A percentile compares a stretch with the other conserved stretches of the same genome.
phyloP scores from a whole-genome alignment of 2,329 filamentous ascomycete species.

The Sarocladium brachiariae region DNA sequence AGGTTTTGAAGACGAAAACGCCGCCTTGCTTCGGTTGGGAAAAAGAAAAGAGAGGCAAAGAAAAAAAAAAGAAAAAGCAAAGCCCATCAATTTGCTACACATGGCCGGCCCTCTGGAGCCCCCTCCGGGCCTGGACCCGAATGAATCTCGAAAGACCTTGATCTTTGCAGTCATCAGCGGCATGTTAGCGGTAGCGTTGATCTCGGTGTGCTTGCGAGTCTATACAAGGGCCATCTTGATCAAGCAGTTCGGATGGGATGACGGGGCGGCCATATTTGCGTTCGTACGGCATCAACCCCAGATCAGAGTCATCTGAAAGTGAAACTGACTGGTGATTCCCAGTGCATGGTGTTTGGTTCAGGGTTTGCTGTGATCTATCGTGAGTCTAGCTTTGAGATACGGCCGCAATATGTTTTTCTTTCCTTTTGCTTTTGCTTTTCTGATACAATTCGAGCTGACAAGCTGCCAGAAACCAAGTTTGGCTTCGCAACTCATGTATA shows the following conservation, averaged over 20 bases:
- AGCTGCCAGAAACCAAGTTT: background rate
- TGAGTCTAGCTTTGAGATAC: background rate
- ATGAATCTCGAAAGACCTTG: slow-evolving; percentile 2
- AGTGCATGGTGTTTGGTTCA: slow-evolving; percentile 5
- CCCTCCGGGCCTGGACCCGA: slow-evolving; percentile 1
- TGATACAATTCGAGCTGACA: background rate
- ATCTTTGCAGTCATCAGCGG: background rate
- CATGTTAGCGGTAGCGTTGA: background rate
- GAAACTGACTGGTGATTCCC: background rate
- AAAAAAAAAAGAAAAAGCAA: no score
- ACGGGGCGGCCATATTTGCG: slow-evolving; percentile 1
- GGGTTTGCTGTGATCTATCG: background rate
- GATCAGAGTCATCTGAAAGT: background rate
- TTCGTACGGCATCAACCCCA: background rate
- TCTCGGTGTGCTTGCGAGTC: background rate
- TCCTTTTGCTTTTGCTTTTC: no score
- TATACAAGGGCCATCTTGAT: slow-evolving; percentile 1
- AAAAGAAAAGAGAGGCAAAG: no score
- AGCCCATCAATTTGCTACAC: background rate
- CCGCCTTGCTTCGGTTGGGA: no score
- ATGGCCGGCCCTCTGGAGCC: background rate
- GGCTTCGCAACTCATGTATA: slow-evolving; percentile 6
- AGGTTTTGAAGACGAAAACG: no score
- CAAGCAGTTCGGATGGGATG: slow-evolving; percentile 8
- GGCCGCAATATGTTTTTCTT: background rate